phyloP scores from a whole-genome alignment of 1,284 basidiomycete genomes.

The Trichosporon coremiiforme region DNA sequence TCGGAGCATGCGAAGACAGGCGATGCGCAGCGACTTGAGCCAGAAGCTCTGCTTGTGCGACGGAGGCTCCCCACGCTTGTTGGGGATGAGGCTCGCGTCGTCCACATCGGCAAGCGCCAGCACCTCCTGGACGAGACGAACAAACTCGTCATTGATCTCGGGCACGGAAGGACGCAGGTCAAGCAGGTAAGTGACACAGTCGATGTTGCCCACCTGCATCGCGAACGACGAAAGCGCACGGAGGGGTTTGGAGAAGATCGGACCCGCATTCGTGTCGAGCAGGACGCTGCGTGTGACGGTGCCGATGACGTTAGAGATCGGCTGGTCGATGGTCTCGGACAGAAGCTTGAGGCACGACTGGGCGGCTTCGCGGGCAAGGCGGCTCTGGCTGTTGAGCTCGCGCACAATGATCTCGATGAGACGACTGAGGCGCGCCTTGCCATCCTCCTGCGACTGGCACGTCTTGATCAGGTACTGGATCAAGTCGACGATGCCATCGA shows the following conservation, averaged over 20 bases:
- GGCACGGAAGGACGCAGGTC: slow-evolving; percentile 80
- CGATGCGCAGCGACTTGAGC: slow-evolving; percentile 88
- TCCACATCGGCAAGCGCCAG: slow-evolving; percentile 95
- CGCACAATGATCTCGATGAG: slow-evolving; percentile 84
- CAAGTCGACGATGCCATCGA: slow-evolving; percentile 77
- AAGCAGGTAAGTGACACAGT: slow-evolving; percentile 91
- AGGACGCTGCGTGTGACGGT: slow-evolving; percentile 84
- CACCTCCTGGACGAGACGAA: slow-evolving; percentile 90
- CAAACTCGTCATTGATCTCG: slow-evolving; percentile 87
- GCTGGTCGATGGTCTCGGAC: slow-evolving; percentile 71
- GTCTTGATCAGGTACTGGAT: slow-evolving; percentile 75
- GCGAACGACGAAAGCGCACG: slow-evolving; percentile 92
- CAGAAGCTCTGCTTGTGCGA: slow-evolving; percentile 80
- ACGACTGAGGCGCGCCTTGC: slow-evolving; percentile 56
- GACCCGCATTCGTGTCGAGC: slow-evolving; percentile 62
- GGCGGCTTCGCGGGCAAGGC: slow-evolving; percentile 79
- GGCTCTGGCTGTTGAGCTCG: slow-evolving; percentile 85
- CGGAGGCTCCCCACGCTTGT: slow-evolving; percentile 63
- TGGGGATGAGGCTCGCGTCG: slow-evolving; percentile 71
- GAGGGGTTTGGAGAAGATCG: slow-evolving; percentile 96
- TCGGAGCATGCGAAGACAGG: slow-evolving; percentile 88
- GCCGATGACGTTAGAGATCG: slow-evolving; percentile 73
- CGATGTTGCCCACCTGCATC: slow-evolving; percentile 98
- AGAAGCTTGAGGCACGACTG: slow-evolving; percentile 82
- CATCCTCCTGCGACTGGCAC: slow-evolving; percentile 61